Conservation (phyloP, 2,329 filamentous ascomycete species). For the Venturia nashicola region DNA sequence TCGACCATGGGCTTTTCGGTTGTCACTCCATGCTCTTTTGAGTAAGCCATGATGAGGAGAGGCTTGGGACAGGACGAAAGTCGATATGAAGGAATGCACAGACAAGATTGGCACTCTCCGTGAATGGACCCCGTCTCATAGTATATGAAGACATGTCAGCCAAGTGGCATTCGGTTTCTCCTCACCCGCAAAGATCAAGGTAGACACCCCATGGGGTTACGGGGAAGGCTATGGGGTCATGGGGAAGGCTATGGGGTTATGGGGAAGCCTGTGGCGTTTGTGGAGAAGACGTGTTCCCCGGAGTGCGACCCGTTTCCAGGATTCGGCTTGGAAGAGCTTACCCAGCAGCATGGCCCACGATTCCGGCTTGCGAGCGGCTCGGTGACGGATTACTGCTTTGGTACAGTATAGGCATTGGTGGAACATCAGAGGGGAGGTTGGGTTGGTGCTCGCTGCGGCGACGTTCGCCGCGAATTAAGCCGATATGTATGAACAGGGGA, state of each 20-base stretch:
- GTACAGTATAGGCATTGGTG: constrained; percentile 1
- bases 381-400: neutral
- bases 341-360: neutral
- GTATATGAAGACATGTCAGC: neutral
- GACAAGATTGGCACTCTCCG: neutral
- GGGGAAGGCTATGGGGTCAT: neutral
- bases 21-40: constrained; percentile 2
- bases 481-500: neutral
- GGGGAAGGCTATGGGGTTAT: neutral
- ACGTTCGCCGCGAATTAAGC: neutral
- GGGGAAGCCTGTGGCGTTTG: neutral
- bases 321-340: neutral
- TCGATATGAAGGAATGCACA: neutral
- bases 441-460: neutral
- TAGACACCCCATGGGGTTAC: neutral
- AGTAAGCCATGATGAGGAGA: neutral
- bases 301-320: neutral
- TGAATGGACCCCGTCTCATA: neutral
- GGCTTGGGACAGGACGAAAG: neutral
- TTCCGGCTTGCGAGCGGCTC: neutral
- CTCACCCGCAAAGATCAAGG: neutral
- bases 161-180: neutral
- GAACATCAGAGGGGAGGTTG: neutral
- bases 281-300: neutral
- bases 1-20: neutral